Conservation (phyloP, 1,139 yeast species). For the Blastobotrys raffinosifermentans region DNA sequence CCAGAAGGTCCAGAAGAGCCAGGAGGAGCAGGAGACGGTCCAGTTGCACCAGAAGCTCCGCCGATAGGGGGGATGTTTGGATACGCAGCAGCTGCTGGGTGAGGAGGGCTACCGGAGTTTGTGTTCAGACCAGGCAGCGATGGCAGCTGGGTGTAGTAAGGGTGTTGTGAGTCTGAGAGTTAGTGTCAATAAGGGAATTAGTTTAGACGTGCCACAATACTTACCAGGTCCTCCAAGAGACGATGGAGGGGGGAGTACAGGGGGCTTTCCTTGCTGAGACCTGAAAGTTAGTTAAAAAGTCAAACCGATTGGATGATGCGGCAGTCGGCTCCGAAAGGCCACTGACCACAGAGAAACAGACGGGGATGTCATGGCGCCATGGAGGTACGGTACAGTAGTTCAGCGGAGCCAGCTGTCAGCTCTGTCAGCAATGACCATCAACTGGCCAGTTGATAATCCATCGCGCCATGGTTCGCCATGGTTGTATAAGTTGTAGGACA, state of each 20-base stretch:
- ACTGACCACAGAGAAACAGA: neutral
- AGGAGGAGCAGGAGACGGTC: conserved; percentile 8
- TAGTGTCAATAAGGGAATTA: neutral
- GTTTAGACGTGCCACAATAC: conserved; percentile 3
- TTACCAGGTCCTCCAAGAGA: conserved; percentile 17
- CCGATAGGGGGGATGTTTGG: conserved; percentile 14
- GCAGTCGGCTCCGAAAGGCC: conserved; percentile 11
- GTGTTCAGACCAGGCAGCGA: conserved; percentile 38
- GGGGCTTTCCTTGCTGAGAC: conserved; percentile 24
- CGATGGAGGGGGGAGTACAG: conserved; percentile 30
- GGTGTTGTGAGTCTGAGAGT: conserved; percentile 12
- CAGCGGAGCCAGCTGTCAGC: no score
- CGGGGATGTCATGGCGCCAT: no score
- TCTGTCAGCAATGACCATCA: no score
- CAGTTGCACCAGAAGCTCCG: conserved; percentile 6
- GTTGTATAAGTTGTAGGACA: no score
- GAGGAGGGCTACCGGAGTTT: conserved; percentile 8
- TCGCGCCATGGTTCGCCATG: no score
- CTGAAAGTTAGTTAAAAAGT: conserved; percentile 12
- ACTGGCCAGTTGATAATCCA: no score
- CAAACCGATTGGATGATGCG: conserved; percentile 21
- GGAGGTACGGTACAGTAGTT: no score
- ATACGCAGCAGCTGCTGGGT: conserved; percentile 17
- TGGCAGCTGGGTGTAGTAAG: conserved; percentile 22
- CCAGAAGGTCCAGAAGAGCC: conserved; percentile 12